Evolutionary conservation across 768 basidiomycete genomes (phyloP).

Genomic region (Pleurotus giganteus): DNA sequence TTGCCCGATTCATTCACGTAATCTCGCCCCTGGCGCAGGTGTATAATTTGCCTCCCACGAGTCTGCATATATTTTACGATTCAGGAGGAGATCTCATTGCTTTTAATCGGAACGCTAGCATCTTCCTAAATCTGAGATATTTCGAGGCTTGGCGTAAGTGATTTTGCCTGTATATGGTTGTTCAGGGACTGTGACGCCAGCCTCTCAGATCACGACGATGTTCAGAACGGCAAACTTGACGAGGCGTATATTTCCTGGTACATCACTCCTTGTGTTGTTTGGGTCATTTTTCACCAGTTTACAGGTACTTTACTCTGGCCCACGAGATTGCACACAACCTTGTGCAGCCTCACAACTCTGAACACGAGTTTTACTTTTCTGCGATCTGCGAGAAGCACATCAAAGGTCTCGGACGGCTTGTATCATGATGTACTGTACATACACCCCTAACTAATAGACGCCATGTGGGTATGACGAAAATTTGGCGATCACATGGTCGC

Average conservation of each 20-base stretch:
- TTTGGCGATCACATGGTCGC: conserved; percentile 10
- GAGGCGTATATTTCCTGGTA: conserved; percentile 84
- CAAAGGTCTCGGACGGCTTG: conserved; percentile 33
- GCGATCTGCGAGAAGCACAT: conserved; percentile 78
- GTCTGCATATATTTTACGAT: conserved; percentile 89
- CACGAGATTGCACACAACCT: conserved; percentile 95
- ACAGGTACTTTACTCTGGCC: conserved; percentile 86
- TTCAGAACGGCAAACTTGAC: conserved; percentile 45
- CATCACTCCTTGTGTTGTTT: conserved; percentile 13
- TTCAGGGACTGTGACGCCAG: not conserved
- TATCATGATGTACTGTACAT: conserved; percentile 13
- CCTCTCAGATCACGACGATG: conserved; percentile 65
- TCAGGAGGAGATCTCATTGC: conserved; percentile 79
- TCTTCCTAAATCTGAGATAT: conserved; percentile 87
- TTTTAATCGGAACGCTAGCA: conserved; percentile 86
- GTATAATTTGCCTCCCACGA: conserved; percentile 70
- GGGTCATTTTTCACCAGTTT: not conserved
- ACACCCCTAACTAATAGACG: not conserved
- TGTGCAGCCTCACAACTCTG: conserved; percentile 81
- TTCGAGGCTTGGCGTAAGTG: conserved; percentile 86
- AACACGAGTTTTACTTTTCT: conserved; percentile 94
- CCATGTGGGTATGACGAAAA: not conserved
- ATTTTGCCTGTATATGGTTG: no score
- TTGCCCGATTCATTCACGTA: conserved; percentile 73
- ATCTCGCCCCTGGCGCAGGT: conserved; percentile 63